Evolutionary conservation across 257 asterid genomes (phyloP).

Genomic region (Solanum pinnatisectum): DNA sequence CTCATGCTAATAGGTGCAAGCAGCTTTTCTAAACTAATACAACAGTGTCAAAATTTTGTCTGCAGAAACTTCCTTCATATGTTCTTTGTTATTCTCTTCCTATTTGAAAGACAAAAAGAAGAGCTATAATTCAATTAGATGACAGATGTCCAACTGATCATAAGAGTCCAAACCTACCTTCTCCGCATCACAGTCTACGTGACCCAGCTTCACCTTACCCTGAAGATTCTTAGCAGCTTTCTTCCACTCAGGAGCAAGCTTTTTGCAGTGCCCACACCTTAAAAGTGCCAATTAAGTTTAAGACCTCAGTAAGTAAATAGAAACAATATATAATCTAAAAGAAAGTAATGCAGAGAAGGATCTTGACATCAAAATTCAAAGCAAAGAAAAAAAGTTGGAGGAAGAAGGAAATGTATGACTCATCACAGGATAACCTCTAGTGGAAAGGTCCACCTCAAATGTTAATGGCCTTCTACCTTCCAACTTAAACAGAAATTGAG

Average conservation of each 20-base stretch:
- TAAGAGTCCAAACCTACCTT: constrained; percentile 39
- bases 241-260: constrained; percentile 98
- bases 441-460: background rate
- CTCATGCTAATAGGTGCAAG: background rate
- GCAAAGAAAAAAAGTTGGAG: background rate
- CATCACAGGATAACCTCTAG: background rate
- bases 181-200: constrained; percentile 91
- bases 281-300: background rate
- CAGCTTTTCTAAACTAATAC: background rate
- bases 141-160: background rate
- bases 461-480: background rate
- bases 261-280: constrained; percentile 99
- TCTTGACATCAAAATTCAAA: background rate
- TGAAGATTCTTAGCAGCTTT: constrained; percentile 83
- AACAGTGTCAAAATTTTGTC: background rate
- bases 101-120: background rate
- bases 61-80: background rate
- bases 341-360: background rate
- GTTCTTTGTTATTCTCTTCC: background rate
- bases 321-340: background rate
- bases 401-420: background rate
- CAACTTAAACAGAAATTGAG: background rate
- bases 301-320: background rate
- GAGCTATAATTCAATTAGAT: background rate
- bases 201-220: constrained; percentile 96